Percentiles rank a stretch among this genome's conserved stretches.
phyloP scores from a whole-genome alignment of 768 basidiomycete genomes.

The Termitomyces eurrhizus region DNA sequence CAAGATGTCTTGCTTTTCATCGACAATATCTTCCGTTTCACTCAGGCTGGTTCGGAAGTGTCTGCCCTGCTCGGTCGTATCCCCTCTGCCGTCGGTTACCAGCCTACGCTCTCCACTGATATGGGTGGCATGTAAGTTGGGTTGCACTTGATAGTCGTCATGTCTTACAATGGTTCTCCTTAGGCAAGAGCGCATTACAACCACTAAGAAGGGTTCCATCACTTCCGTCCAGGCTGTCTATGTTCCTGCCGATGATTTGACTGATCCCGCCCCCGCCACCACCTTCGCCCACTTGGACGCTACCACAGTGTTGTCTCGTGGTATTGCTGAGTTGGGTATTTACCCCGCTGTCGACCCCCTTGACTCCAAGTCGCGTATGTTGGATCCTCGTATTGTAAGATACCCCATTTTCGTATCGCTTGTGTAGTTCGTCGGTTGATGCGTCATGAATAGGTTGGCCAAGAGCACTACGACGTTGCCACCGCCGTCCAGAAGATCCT shows the following conservation, averaged over 20 bases:
- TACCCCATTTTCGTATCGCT: not conserved
- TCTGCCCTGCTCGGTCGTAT: constrained; percentile 99
- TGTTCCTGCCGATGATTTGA: constrained; percentile 99
- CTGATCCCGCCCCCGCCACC: constrained; percentile 98
- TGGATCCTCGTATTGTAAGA: constrained; percentile 97
- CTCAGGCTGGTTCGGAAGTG: constrained; percentile 99
- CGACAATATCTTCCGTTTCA: constrained; percentile 99
- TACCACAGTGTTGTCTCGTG: constrained; percentile 98
- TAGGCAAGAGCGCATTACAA: constrained; percentile 99
- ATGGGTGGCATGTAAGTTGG: constrained; percentile 96
- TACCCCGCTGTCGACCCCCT: constrained; percentile 99
- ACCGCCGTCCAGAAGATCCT: constrained; percentile 97
- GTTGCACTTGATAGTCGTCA: not conserved
- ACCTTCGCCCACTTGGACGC: constrained; percentile 99
- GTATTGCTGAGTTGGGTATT: constrained; percentile 98
- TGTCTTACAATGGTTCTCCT: constrained; percentile 7
- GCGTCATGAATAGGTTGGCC: constrained; percentile 51
- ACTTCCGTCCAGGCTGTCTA: constrained; percentile 99
- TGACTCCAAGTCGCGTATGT: constrained; percentile 99
- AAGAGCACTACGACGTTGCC: constrained; percentile 94
- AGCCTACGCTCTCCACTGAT: constrained; percentile 98
- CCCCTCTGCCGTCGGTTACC: constrained; percentile 99
- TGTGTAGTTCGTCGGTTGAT: not conserved
- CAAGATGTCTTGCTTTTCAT: constrained; percentile 99
- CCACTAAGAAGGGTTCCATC: constrained; percentile 99